A percentile compares a stretch with the other conserved stretches of the same genome.
These are phyloP conservation scores for Ettlia oleoabundans DNA, from an alignment of 139 green algal species.

Conservation along the genomic window DNA sequence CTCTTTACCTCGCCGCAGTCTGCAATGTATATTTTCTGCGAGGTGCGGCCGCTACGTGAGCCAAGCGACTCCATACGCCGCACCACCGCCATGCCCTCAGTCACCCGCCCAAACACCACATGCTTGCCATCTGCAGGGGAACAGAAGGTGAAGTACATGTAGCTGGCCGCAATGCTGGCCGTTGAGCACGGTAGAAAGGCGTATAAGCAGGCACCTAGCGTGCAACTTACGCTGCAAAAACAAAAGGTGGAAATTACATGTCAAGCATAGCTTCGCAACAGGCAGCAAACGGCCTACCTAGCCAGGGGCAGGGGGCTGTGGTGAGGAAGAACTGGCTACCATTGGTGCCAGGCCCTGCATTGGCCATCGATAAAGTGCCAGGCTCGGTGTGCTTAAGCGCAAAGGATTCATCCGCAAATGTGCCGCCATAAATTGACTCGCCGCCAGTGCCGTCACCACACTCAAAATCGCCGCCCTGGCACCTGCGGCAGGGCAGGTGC, in stretches of 20 bases:
- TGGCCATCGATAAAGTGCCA: slow-evolving; percentile 57
- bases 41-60: slow-evolving; percentile 60
- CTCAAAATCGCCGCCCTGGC: slow-evolving; percentile 70
- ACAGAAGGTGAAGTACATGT: background rate
- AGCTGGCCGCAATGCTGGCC: background rate
- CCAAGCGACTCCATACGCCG: slow-evolving; percentile 78
- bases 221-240: too few relatives aligned
- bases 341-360: slow-evolving; percentile 73
- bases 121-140: slow-evolving; percentile 83
- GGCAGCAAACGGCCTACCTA: too few relatives aligned
- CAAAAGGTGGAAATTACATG: background rate
- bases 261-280: too few relatives aligned
- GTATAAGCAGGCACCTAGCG: too few relatives aligned
- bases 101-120: slow-evolving; percentile 89
- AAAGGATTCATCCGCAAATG: slow-evolving; percentile 59
- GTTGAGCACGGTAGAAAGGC: too few relatives aligned
- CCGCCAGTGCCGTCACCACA: slow-evolving; percentile 78
- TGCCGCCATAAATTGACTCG: slow-evolving; percentile 71
- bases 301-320: slow-evolving; percentile 59
- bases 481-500: background rate
- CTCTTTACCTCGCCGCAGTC: slow-evolving; percentile 65
- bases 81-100: slow-evolving; percentile 84
- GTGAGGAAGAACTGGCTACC: slow-evolving; percentile 76
- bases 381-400: slow-evolving; percentile 51
- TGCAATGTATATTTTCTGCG: slow-evolving; percentile 54